phyloP scores from a whole-genome alignment of 306 rosid species.

The barrel medic (Medicago truncatula) region MtrunA17r5.0-ANR NC_053042.1:56240001-56240500 shows the following conservation, averaged over 20 bases:
- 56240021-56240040: conserved; percentile 95
- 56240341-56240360: conserved; percentile 23
- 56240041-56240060: conserved; percentile 95
- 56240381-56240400: conserved; percentile 32
- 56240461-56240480: conserved; percentile 40
- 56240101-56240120: conserved; percentile 93
- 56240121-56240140: conserved; percentile 96
- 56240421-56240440: conserved; percentile 31
- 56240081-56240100: conserved; percentile 91
- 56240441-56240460: conserved; percentile 25
- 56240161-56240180: not conserved
- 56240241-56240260: conserved; percentile 82
- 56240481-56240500: conserved; percentile 2
- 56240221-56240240: conserved; percentile 90
- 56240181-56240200: conserved; percentile 18
- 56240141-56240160: conserved; percentile 67
- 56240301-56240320: conserved; percentile 36
- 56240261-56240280: conserved; percentile 91
- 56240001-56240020: conserved; percentile 92
- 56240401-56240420: conserved; percentile 32
- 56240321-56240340: conserved; percentile 30
- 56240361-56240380: conserved; percentile 31
- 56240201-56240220: conserved; percentile 21
- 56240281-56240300: conserved; percentile 61
- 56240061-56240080: conserved; percentile 86